These are phyloP conservation scores for Sclerotinia sclerotiorum DNA, from an alignment of 2,329 filamentous ascomycete species.

Conservation along the genomic window DNA sequence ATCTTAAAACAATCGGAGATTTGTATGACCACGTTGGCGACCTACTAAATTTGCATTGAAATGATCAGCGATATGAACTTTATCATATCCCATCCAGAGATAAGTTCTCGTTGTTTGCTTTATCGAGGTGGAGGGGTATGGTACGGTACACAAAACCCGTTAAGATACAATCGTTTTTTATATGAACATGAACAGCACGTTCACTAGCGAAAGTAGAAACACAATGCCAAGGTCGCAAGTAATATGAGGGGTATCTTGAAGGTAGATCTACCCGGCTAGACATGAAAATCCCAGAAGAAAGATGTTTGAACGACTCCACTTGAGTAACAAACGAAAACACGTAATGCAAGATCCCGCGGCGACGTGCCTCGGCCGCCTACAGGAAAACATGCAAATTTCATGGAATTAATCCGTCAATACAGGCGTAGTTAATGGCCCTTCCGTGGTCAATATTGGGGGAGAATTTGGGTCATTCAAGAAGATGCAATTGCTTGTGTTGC, in stretches of 20 bases:
- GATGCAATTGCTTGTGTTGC: constrained; percentile 44
- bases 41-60: background rate
- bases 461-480: constrained; percentile 48
- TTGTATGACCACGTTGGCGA: constrained; percentile 2
- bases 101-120: constrained; percentile 11
- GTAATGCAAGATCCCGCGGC: constrained; percentile 17
- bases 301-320: constrained; percentile 3
- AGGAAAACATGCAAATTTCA: constrained; percentile 20
- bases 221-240: background rate
- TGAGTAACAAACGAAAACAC: constrained; percentile 15
- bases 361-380: constrained; percentile 6
- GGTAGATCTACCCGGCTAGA: background rate
- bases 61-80: background rate
- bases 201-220: background rate
- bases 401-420: constrained; percentile 13
- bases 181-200: background rate
- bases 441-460: constrained; percentile 44
- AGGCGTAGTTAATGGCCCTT: constrained; percentile 42
- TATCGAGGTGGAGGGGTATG: background rate
- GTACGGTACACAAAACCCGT: constrained; percentile 5
- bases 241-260: background rate
- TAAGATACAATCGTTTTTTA: background rate
- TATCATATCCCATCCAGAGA: background rate
- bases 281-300: background rate
- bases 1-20: background rate